These are phyloP conservation scores for Penstemon eatonii DNA, from an alignment of 257 asterid genomes.

Conservation along the genomic window DNA sequence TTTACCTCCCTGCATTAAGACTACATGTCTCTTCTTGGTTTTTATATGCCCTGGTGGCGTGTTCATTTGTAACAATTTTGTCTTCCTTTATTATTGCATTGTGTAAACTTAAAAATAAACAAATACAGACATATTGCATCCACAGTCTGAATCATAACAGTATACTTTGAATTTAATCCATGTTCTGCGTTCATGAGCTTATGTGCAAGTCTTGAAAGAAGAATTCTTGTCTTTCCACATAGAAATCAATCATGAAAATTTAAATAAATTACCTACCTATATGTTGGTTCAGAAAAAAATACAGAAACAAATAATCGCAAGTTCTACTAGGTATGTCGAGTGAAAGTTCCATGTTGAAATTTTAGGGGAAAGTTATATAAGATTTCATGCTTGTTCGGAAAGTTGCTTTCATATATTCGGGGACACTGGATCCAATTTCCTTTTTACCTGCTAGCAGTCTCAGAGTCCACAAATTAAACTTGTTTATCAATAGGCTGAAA, in stretches of 20 bases:
- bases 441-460: conserved; percentile 28
- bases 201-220: conserved; percentile 11
- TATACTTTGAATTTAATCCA: conserved; percentile 1
- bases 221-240: background rate
- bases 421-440: conserved; percentile 4
- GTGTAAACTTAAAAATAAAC: conserved; percentile 8
- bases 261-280: background rate
- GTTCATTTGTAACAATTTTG: conserved; percentile 1
- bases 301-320: conserved; percentile 1
- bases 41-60: too few relatives aligned
- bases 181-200: conserved; percentile 9
- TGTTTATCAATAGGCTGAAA: conserved; percentile 75
- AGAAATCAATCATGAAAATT: conserved; percentile 2
- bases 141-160: conserved; percentile 1
- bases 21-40: background rate
- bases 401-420: background rate
- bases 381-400: conserved; percentile 11
- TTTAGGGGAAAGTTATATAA: conserved; percentile 2
- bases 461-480: conserved; percentile 16
- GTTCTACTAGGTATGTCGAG: conserved; percentile 20
- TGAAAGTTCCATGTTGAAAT: conserved; percentile 11
- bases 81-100: conserved; percentile 6
- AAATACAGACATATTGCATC: background rate
- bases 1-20: background rate
- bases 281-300: conserved; percentile 17